These are phyloP conservation scores for Parietichytrium sp. DNA, from an alignment of 108 stramenopile species.

Conservation along the genomic window DNA sequence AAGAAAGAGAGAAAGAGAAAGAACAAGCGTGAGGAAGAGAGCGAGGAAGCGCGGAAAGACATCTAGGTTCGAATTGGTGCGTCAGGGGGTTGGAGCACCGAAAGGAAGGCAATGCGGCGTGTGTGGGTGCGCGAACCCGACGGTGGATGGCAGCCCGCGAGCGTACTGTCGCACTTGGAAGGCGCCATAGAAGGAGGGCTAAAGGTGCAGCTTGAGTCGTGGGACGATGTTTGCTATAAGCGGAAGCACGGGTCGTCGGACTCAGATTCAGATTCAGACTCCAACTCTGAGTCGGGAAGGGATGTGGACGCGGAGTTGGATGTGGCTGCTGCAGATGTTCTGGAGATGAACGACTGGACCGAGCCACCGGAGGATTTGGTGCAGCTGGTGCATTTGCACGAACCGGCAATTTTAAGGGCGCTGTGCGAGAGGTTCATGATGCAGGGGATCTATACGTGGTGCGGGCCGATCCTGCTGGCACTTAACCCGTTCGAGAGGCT, in stretches of 20 bases:
- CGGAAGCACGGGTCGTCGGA: no score
- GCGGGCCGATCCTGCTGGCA: conserved; percentile 81
- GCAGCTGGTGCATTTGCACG: conserved; percentile 39
- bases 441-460: conserved; percentile 84
- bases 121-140: no score
- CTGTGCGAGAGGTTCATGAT: conserved; percentile 62
- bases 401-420: conserved; percentile 39
- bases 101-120: no score
- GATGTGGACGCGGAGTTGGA: conserved; percentile 18
- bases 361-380: conserved; percentile 13
- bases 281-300: background rate
- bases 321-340: background rate
- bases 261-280: background rate
- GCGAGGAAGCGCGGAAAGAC: no score
- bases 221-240: background rate
- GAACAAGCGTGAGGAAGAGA: no score
- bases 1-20: no score
- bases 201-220: background rate
- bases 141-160: no score
- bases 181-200: background rate
- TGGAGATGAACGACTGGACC: background rate
- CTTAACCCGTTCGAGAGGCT: conserved; percentile 90
- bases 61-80: no score
- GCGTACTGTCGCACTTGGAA: no score
- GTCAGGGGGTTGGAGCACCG: no score